Evolutionary conservation across 257 asterid species (phyloP), one percentile per base, ranked within the genome.

Genomic region (Rhazya stricta): DNA sequence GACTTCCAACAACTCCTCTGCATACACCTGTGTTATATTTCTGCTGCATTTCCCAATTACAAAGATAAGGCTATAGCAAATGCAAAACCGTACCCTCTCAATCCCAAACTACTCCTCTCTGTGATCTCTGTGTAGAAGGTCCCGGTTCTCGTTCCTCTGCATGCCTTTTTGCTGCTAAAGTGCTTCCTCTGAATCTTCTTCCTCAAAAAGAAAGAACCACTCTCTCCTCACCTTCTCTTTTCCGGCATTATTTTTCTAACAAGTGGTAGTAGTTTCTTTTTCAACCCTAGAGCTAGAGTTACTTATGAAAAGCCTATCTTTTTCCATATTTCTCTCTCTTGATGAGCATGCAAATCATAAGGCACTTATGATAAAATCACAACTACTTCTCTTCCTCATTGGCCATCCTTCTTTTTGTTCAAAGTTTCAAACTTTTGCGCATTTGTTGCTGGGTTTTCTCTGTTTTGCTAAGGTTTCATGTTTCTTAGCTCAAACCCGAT

Each of bases 1-100:
- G 83, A 80, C 56, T 83, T 81, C 86, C 88, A 85, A 85, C 88
- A 85, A 83, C 80, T 86, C 84, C 63, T 73, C 70, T 76, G 43
- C 53, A 34, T 72, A 41, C 45, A 60, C 60, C 67, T 48, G 68
- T 71, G 72, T 46, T 75, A 37, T 69, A 56, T 67, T 42, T 65
- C 54, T 77, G 66, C 74, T 25, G 46, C 66, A 65, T 61, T 63
- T 67, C 71, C 66, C 71, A 54, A 12, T 46, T 32, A 48, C 23
- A 19, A 42, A 67, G 53, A 73, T 66, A 62, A 73, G 50, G 42
- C 70, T 12, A 48, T 39, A 66, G 42, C 30, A 77, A 72, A 60
- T 34, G 8, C 36, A 57, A n/a, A n/a, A 50, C 74, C 73, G 58
- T 61, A 36, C 46, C 69, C 15, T 16, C 41, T 29, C 53, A 41